Conservation (phyloP, 257 asterid genomes). For the Avicennia marina region DNA sequence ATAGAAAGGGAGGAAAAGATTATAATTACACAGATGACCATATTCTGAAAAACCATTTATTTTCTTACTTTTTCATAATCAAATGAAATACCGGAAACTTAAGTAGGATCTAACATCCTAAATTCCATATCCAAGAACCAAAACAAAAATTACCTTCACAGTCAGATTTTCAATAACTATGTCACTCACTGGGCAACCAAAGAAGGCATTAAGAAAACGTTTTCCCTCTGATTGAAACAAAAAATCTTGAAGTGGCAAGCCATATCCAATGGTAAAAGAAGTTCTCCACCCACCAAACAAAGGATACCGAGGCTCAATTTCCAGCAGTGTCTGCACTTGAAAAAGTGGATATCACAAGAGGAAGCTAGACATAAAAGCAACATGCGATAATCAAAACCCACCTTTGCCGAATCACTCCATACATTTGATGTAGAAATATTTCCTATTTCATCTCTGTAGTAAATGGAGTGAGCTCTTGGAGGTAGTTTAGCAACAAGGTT, state of each 20-base stretch:
- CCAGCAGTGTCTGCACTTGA: conserved; percentile 70
- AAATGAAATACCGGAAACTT: neutral
- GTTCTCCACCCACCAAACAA: conserved; percentile 99
- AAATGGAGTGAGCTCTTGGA: conserved; percentile 88
- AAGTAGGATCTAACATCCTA: conserved; percentile 1
- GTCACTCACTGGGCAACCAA: conserved; percentile 81
- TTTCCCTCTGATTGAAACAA: conserved; percentile 74
- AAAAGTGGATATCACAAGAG: conserved; percentile 19
- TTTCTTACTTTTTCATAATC: neutral
- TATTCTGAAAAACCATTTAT: neutral
- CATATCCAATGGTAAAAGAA: conserved; percentile 88
- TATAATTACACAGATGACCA: neutral
- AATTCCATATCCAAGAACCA: conserved; percentile 9
- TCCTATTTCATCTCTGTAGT: conserved; percentile 96
- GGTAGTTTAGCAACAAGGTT: conserved; percentile 77
- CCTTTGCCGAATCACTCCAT: conserved; percentile 74
- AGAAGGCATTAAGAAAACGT: conserved; percentile 67
- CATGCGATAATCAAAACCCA: conserved; percentile 22
- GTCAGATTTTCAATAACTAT: conserved; percentile 74
- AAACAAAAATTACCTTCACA: conserved; percentile 61
- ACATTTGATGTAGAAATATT: conserved; percentile 90
- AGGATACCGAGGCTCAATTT: conserved; percentile 95
- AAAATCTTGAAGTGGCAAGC: conserved; percentile 88
- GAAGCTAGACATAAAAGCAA: conserved; percentile 9
- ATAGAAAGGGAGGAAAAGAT: neutral